Evolutionary conservation across 2,329 filamentous ascomycete genomes (phyloP), one percentile per base, ranked within the genome.

Genomic region (Cryphonectria japonica): DNA sequence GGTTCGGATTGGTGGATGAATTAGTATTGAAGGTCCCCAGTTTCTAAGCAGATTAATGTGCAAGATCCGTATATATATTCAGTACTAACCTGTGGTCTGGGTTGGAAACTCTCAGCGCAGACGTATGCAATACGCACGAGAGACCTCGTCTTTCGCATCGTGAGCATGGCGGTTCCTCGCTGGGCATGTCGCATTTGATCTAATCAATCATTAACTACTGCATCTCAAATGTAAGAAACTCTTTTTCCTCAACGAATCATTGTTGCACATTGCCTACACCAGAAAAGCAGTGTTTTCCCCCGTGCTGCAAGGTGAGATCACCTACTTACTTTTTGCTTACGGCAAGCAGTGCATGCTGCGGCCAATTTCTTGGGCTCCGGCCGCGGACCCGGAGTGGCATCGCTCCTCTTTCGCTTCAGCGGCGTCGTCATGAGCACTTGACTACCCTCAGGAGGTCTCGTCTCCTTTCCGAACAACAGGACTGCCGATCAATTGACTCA

Each of bases 141-240:
- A 64, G 61, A 8, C 61, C 61, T 43, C 39, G 37, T 43, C 39
- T 39, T 43, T 64, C 61, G n/a, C 61, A 64, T 22, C 61, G 61
- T 26, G 61, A 41, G 8, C 61, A 64, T n/a, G 61, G 61, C 16
- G 61, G 61, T 39, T 64, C 61, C 37, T 64, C 61, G 22, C 6
- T 64, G n/a, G 61, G 61, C 61, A 64, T 64, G 37, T 64, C 61
- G 26, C 61, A 64, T 29, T 64, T 64, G 19, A 64, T 64, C 61
- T 64, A 29, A 6, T 19, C 11, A 13, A 19, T 1, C 34, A 37
- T 37, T n/a, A 39, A 39, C 11, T 13, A 39, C 37, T 39, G 6
- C 7, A n/a, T 50, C 6, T 9, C 46, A n/a, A 11, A 3, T 50
- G 46, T 50, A 3, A 50, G 46, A 50, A 7, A 50, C 46, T 9